These are phyloP conservation scores for Narthecium ossifragum DNA, from an alignment of 106 monocot species.

Conservation along the genomic window DNA sequence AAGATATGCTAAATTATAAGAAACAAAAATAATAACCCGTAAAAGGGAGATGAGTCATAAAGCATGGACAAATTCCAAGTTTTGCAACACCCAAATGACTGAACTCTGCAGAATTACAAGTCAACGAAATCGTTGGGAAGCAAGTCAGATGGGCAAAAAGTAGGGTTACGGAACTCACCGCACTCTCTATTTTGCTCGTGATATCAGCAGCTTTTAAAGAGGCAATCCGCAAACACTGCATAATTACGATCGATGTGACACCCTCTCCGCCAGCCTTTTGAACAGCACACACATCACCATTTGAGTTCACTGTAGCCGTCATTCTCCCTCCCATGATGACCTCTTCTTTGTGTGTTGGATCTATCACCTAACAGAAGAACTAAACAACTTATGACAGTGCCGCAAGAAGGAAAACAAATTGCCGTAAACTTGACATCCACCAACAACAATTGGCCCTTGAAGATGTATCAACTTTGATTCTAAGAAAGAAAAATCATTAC, in stretches of 20 bases:
- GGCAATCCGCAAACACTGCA: conserved; percentile 81
- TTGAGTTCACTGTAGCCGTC: conserved; percentile 81
- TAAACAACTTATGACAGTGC: neutral
- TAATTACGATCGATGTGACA: conserved; percentile 42
- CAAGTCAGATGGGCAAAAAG: no score
- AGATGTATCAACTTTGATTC: no score
- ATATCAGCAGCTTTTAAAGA: conserved; percentile 74
- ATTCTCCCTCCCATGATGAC: conserved; percentile 82
- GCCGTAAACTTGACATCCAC: no score
- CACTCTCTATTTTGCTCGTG: conserved; percentile 68
- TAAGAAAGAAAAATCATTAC: no score
- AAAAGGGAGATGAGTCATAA: no score
- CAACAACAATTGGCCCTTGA: no score
- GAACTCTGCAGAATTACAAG: neutral
- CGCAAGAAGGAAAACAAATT: no score
- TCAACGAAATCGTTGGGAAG: no score
- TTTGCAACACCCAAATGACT: neutral
- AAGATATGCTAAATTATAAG: no score
- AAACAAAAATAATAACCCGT: no score
- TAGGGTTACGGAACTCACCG: conserved; percentile 62
- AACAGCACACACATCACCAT: conserved; percentile 82
- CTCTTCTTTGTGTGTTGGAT: conserved; percentile 86
- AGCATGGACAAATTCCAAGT: neutral
- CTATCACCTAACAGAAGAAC: conserved; percentile 57
- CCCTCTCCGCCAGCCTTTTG: conserved; percentile 94